A percentile compares a stretch with the other conserved stretches of the same genome.
These are phyloP conservation scores for Candida yuanshanica DNA, from an alignment of 805 yeast species.

Conservation along the genomic window DNA sequence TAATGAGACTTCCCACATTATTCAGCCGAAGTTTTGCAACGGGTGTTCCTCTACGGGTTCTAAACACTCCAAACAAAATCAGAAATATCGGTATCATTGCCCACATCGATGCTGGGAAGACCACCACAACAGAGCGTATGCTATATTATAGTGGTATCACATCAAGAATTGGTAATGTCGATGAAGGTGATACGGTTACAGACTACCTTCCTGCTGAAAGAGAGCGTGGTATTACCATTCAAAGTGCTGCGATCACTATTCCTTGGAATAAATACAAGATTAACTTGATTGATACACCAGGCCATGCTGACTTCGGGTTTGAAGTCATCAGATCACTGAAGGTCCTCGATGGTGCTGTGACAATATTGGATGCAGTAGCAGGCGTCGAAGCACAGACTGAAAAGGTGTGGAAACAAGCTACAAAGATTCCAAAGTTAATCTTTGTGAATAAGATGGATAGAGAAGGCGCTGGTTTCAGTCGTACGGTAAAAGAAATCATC, in stretches of 20 bases:
- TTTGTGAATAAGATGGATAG: constrained; percentile 95
- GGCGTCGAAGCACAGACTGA: constrained; percentile 99
- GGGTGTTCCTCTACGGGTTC: neutral
- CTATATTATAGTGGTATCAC: constrained; percentile 84
- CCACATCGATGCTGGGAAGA: constrained; percentile 98
- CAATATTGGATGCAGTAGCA: constrained; percentile 90
- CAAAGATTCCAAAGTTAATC: constrained; percentile 68
- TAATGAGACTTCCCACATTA: neutral
- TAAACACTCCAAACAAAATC: constrained; percentile 26
- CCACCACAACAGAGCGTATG: constrained; percentile 96
- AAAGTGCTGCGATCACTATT: constrained; percentile 90
- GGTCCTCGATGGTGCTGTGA: constrained; percentile 91
- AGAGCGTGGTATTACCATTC: constrained; percentile 91
- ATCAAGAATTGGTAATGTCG: constrained; percentile 82
- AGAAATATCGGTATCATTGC: constrained; percentile 96
- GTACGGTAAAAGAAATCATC: constrained; percentile 83
- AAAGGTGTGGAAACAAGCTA: constrained; percentile 91
- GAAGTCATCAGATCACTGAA: constrained; percentile 88
- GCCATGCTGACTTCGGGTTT: constrained; percentile 95
- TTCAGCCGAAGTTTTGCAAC: neutral
- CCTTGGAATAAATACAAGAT: constrained; percentile 76
- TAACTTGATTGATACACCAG: constrained; percentile 94
- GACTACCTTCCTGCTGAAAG: constrained; percentile 89
- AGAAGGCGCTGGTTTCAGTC: constrained; percentile 88
- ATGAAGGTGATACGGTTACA: constrained; percentile 94